These are phyloP conservation scores for Solanum lycopersicoides DNA, from an alignment of 257 asterid genomes.

Conservation along the genomic window DNA sequence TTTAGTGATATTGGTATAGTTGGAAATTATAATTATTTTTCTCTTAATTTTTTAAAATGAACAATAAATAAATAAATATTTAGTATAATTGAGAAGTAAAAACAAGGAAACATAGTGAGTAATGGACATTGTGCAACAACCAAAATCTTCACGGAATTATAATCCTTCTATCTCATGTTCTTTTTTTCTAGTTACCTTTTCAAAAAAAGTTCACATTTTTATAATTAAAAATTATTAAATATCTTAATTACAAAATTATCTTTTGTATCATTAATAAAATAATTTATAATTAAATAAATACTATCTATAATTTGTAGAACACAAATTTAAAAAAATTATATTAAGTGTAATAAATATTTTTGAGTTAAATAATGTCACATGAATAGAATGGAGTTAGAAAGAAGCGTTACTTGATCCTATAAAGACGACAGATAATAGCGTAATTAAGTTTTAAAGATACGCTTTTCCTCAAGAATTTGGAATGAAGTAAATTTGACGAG, in stretches of 20 bases:
- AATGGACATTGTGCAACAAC: neutral
- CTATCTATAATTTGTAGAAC: too few relatives aligned
- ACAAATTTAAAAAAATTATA: too few relatives aligned
- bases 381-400: too few relatives aligned
- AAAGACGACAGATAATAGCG: neutral
- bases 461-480: neutral
- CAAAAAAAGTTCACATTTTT: neutral
- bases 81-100: neutral
- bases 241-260: neutral
- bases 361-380: too few relatives aligned
- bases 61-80: neutral
- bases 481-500: neutral
- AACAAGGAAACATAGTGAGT: neutral
- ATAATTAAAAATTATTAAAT: neutral
- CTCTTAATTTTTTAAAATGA: neutral
- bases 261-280: neutral
- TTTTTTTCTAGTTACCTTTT: too few relatives aligned
- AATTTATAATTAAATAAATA: neutral
- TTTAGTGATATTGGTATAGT: neutral
- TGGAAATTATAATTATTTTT: neutral
- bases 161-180: neutral
- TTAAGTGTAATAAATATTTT: too few relatives aligned
- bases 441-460: neutral
- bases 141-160: neutral
- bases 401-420: neutral